Evolutionary conservation across 805 yeast genomes (phyloP), one percentile per base, ranked within the genome.

Genomic region (Cyberlindnera meyerae): DNA sequence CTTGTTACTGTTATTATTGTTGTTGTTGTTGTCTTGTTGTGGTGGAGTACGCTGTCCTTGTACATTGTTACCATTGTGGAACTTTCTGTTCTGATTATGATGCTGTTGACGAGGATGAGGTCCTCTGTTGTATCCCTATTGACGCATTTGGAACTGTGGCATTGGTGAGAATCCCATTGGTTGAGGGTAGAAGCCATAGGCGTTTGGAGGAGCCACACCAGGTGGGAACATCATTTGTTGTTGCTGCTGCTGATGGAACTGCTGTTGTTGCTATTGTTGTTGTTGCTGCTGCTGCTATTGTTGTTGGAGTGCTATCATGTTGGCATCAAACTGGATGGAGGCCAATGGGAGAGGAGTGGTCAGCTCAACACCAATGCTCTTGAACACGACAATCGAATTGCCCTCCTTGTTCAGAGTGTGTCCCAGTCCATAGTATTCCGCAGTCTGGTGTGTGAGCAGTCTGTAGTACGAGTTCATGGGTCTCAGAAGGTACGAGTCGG

Each of bases 391-490:
- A 17, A 69, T 62, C 16, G 77, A 68, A 34, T 62, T 62, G 8
- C 77, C 77, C 41, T 71, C 77, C 21, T 51, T 46, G 46, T 68
- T 73, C 11, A 75, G 45, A 8, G 68, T 68, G 50, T 82, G 89
- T 29, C 77, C 77, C 38, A 82, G 55, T 17, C 66, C 62, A 50
- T 80, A 79, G 53, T 79, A 80, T 26, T 77, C 81, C 5, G 88
- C 84, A 24, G 81, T 61, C 45, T 80, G 82, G 56, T 83, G 89
- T 0, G 82, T 70, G 36, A 83, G 58, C 31, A 83, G 61, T 46
- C 90, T 62, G 46, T 75, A 77, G 54, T 78, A 82, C 3, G 87
- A 78, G 55, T 82, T 82, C 70, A 77, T 70, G 6, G 56, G 57
- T 18, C 47, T 65, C 60, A 65, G 62, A 49, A 21, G 70, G 57